A percentile compares a stretch with the other conserved stretches of the same genome.
Evolutionary conservation across 345 rosid species (phyloP).

Genomic region (Luvunga scandens): DNA sequence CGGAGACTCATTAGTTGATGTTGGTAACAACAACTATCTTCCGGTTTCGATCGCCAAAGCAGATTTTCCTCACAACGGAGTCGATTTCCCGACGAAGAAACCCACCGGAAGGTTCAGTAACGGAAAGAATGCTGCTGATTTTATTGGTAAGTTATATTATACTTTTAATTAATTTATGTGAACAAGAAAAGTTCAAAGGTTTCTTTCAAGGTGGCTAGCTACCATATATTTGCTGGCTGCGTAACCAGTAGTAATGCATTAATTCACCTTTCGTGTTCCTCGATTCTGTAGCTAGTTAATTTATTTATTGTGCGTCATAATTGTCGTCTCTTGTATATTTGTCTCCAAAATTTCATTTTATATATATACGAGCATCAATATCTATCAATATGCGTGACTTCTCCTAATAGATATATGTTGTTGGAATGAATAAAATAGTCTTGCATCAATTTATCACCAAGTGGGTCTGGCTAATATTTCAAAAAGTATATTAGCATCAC

Average conservation of each 20-base stretch:
- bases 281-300: too few species aligned
- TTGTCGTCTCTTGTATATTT: too few species aligned
- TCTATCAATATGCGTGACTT: too few species aligned
- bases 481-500: neutral
- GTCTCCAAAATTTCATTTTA: too few species aligned
- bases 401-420: too few species aligned
- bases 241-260: too few species aligned
- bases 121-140: conserved; percentile 63
- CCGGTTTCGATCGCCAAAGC: conserved; percentile 38
- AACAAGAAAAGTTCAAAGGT: neutral
- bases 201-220: neutral
- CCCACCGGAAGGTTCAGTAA: conserved; percentile 57
- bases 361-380: too few species aligned
- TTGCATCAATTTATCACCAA: neutral
- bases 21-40: conserved; percentile 52
- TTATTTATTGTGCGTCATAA: too few species aligned
- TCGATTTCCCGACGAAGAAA: conserved; percentile 42
- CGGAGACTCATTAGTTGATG: conserved; percentile 55
- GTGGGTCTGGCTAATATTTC: neutral
- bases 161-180: neutral
- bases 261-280: neutral
- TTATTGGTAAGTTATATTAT: conserved; percentile 29
- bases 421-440: neutral
- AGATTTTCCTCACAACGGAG: conserved; percentile 47
- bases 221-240: too few species aligned